phyloP scores from a whole-genome alignment of 2,329 filamentous ascomycete genomes.

The Aspergillus pseudoglaucus region DNA sequence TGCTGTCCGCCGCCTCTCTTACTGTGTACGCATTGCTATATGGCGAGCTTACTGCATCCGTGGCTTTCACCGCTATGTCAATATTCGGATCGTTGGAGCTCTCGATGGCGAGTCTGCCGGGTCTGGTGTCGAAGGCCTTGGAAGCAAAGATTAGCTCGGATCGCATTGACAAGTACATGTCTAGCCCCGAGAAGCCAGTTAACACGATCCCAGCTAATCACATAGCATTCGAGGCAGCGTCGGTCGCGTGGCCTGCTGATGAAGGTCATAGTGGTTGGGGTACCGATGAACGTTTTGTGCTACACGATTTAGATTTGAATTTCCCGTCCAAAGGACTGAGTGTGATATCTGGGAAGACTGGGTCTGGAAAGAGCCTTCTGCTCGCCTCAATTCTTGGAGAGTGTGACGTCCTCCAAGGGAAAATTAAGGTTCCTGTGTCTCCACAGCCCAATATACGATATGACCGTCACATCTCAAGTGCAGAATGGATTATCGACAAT shows the following conservation, averaged over 20 bases:
- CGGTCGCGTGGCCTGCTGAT: constrained; percentile 64
- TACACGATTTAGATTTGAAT: constrained; percentile 58
- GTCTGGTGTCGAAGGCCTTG: constrained; percentile 62
- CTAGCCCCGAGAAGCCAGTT: constrained; percentile 58
- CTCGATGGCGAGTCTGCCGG: constrained; percentile 64
- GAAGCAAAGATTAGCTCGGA: constrained; percentile 68
- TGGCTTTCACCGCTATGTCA: constrained; percentile 69
- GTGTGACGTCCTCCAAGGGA: constrained; percentile 60
- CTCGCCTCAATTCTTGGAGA: constrained; percentile 69
- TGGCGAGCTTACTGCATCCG: constrained; percentile 59
- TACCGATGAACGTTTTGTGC: constrained; percentile 44
- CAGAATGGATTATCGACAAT: constrained; percentile 64
- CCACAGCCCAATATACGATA: constrained; percentile 51
- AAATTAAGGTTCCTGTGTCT: constrained; percentile 46
- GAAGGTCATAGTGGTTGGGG: constrained; percentile 44
- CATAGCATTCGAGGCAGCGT: constrained; percentile 60
- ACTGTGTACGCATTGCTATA: constrained; percentile 61
- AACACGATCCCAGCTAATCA: constrained; percentile 48
- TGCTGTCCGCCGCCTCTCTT: constrained; percentile 65
- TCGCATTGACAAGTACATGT: constrained; percentile 66
- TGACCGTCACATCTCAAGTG: constrained; percentile 55
- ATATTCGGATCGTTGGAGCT: constrained; percentile 70
- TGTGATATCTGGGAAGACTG: constrained; percentile 71
- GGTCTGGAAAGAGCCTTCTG: constrained; percentile 68
- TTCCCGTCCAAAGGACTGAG: constrained; percentile 67